phyloP scores from a whole-genome alignment of 768 basidiomycete genomes.

The Boletus vermiculosoides region DNA sequence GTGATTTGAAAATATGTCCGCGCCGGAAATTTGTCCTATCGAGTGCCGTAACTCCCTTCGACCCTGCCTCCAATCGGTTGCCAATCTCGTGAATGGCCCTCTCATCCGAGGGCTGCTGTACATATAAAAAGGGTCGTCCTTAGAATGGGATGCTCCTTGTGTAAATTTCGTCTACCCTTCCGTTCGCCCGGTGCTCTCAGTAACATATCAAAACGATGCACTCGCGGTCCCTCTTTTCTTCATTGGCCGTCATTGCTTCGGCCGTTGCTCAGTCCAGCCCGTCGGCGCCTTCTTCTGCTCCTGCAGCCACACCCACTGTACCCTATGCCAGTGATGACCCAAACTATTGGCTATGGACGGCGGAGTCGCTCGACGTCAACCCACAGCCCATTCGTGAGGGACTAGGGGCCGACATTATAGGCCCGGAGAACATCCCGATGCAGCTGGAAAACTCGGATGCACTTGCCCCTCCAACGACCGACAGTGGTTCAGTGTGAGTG shows the following conservation, averaged over 20 bases:
- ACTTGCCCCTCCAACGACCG: slow-evolving; percentile 62
- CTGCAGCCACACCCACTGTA: slow-evolving; percentile 42
- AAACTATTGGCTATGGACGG: slow-evolving; percentile 44
- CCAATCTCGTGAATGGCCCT: not conserved
- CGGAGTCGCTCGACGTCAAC: slow-evolving; percentile 17
- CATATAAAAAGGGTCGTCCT: slow-evolving; percentile 25
- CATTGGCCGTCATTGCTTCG: slow-evolving; percentile 19
- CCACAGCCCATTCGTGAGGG: slow-evolving; percentile 46
- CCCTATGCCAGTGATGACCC: slow-evolving; percentile 45
- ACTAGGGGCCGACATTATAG: slow-evolving; percentile 49
- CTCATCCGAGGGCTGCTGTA: not conserved
- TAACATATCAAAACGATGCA: slow-evolving; percentile 20
- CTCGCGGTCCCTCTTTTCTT: slow-evolving; percentile 31
- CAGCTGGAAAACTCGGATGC: slow-evolving; percentile 56
- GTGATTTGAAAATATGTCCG: not conserved
- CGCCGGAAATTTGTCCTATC: not conserved
- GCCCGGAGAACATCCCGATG: slow-evolving; percentile 56
- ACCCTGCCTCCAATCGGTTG: slow-evolving; percentile 3
- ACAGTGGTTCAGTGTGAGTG: slow-evolving; percentile 49
- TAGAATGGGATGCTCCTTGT: slow-evolving; percentile 2
- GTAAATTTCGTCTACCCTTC: slow-evolving; percentile 22
- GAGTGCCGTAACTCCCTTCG: slow-evolving; percentile 5
- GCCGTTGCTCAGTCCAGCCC: slow-evolving; percentile 19
- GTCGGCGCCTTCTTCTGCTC: slow-evolving; percentile 27
- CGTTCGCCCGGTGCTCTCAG: slow-evolving; percentile 12